Evolutionary conservation across 2,329 filamentous ascomycete genomes (phyloP), one percentile per base, ranked within the genome.

Genomic region (Trichoderma citrinoviride): DNA sequence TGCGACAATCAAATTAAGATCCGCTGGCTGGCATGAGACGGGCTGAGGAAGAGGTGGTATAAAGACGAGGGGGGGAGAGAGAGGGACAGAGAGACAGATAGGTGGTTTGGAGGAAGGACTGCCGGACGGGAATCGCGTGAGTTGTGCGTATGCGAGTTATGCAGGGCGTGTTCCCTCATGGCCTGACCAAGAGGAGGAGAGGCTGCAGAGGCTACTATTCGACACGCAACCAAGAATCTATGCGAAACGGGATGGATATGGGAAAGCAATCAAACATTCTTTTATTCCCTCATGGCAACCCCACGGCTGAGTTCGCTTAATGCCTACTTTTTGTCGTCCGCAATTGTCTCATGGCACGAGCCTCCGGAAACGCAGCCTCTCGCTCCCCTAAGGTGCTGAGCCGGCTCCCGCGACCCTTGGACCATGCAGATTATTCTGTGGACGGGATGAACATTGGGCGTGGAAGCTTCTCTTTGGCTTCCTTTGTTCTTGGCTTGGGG

Each of bases 211-310:
- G 10, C 33, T 3, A 21, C 25, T 44, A 27, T 46, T 63, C 52
- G 14, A n/a, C 50, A 27, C 55, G 33, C 33, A 37, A 12, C 33
- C 33, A 37, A 37, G 57, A 63, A 19, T 50, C 50, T 47, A 44
- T 64, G 55, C 61, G 65, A 63, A 49, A 64, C 65, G 54, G 33
- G 33, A 37, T 37, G 33, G 33, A 3, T 12, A 37, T 37, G 10
- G 33, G 27, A 49, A 33, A 53, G 55, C 72, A 74, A 73, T 71
- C 71, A 72, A 64, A 66, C 68, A 1, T 61, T 68, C 14, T 12
- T 12, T 37, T 14, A 37, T 29, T 29, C 33, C 33, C 33, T 37
- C 33, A 37, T 37, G 66, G 66, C 65, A 67, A 40, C 64, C 64
- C 67, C 64, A 53, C 41, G 56, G 57, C 66, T 66, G 68, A 61